Evolutionary conservation across 306 rosid species (phyloP), one percentile per base, ranked within the genome.

Genomic region (Amphicarpaea edgeworthii): DNA sequence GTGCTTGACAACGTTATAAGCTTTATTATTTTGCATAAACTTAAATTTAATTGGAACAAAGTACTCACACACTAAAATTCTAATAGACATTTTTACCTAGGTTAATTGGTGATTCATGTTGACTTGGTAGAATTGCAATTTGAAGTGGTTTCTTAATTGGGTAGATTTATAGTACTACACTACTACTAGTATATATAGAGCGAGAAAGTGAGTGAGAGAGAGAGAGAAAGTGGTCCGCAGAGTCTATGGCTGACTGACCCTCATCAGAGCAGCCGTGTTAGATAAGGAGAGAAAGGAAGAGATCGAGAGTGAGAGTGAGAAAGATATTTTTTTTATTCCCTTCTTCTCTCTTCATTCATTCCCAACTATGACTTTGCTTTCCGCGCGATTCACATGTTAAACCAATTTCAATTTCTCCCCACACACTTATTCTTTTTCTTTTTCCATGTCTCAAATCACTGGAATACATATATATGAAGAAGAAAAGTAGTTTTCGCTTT

Each of bases 201-300:
- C 2, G 37, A 30, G 37, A 28, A n/a, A 15, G 55, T 41, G 24
- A 38, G 3, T 21, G 16, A 57, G 0, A 58, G 62, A 70, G 50
- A 80, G 47, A 73, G 68, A 61, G n/a, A 38, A 8, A 78, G 83
- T 74, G 87, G 85, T 91, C 92, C 93, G 80, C 84, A 82, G 69
- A 86, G 88, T 86, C 96, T 86, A 89, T 84, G 87, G 90, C 86
- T 89, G 87, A 87, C 88, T 86, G 88, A 89, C 90, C 17, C 70
- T 77, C 32, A 84, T 73, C 75, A 86, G 76, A 82, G 87, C 90
- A 87, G 89, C 92, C 93, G 86, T 83, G 88, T 87, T 77, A 78
- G 93, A 91, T 91, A 86, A 86, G 87, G 82, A 79, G 86, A 79
- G 81, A 68, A 71, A 71, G 62, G 3, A 15, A 81, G 69, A 70